Conservation (phyloP, 257 asterid species). For the Mentha longifolia region DNA sequence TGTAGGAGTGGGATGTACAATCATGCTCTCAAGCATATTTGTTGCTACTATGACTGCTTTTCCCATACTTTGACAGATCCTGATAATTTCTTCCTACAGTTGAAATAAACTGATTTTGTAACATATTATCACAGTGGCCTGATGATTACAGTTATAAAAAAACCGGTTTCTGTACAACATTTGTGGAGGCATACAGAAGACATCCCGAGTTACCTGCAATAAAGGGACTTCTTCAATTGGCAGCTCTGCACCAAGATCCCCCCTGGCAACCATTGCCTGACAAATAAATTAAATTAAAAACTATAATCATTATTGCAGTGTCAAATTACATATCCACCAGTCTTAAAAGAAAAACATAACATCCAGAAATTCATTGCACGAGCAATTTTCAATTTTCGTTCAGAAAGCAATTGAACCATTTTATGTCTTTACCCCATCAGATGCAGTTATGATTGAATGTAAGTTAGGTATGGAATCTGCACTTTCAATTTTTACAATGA, state of each 20-base stretch:
- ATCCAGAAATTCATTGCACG: background rate
- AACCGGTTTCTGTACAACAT: background rate
- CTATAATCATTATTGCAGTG: slow-evolving; percentile 20
- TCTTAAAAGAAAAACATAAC: slow-evolving; percentile 4
- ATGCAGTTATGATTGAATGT: slow-evolving; percentile 89
- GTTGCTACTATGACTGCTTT: slow-evolving; percentile 99
- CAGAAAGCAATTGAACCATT: slow-evolving; percentile 17
- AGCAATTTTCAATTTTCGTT: slow-evolving; percentile 12
- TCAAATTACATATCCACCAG: slow-evolving; percentile 10
- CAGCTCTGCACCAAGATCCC: slow-evolving; percentile 97
- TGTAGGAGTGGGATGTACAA: slow-evolving; percentile 96
- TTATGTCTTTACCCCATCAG: slow-evolving; percentile 81
- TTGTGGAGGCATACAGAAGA: background rate
- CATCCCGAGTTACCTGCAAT: slow-evolving; percentile 69
- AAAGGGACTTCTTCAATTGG: slow-evolving; percentile 97
- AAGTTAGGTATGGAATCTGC: slow-evolving; percentile 94
- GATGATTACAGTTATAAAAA: background rate
- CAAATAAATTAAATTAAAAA: slow-evolving; percentile 24
- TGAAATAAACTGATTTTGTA: slow-evolving; percentile 24
- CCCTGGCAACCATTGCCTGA: slow-evolving; percentile 99
- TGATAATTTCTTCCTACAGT: slow-evolving; percentile 90
- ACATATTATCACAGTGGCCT: slow-evolving; percentile 19
- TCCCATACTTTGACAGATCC: slow-evolving; percentile 95
- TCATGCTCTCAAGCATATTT: slow-evolving; percentile 99
- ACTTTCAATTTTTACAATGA: slow-evolving; percentile 93